Evolutionary conservation across 2,329 filamentous ascomycete species (phyloP).

Genomic region (Xylaria sp.): DNA sequence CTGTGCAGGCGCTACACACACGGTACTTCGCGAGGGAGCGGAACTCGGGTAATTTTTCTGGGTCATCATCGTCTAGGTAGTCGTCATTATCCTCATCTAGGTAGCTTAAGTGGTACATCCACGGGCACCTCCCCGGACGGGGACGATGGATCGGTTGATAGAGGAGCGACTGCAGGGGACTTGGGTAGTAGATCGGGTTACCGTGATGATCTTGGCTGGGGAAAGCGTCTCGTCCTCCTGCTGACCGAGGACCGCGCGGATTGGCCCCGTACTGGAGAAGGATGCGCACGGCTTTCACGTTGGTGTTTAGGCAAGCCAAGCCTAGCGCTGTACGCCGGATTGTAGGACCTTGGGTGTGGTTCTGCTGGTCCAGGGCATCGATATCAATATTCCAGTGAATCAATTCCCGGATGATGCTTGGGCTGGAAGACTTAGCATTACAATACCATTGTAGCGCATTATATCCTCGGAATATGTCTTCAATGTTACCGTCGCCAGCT

Average conservation of each 20-base stretch:
- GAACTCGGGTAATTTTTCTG: slow-evolving; percentile 10
- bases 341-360: not conserved
- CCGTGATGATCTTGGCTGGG: slow-evolving; percentile 1
- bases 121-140: slow-evolving; percentile 18
- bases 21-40: not conserved
- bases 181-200: slow-evolving; percentile 20
- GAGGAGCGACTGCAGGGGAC: slow-evolving; percentile 35
- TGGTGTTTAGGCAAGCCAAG: slow-evolving; percentile 34
- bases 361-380: slow-evolving; percentile 32
- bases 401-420: slow-evolving; percentile 25
- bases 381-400: slow-evolving; percentile 28
- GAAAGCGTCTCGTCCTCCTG: too few relatives aligned
- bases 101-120: slow-evolving; percentile 30
- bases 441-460: slow-evolving; percentile 39
- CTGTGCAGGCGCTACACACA: slow-evolving; percentile 10
- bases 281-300: slow-evolving; percentile 30
- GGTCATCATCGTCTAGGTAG: slow-evolving; percentile 25
- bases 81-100: slow-evolving; percentile 18
- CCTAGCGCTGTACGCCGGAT: slow-evolving; percentile 35
- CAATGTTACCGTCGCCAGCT: slow-evolving; percentile 13
- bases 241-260: slow-evolving; percentile 29
- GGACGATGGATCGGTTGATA: slow-evolving; percentile 31
- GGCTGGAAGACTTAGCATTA: slow-evolving; percentile 34
- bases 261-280: slow-evolving; percentile 30
- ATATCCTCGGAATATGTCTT: slow-evolving; percentile 30